A percentile compares a stretch with the other conserved stretches of the same genome.
Evolutionary conservation across 2,329 filamentous ascomycete genomes (phyloP).

Genomic region (Fusarium nelsonii): DNA sequence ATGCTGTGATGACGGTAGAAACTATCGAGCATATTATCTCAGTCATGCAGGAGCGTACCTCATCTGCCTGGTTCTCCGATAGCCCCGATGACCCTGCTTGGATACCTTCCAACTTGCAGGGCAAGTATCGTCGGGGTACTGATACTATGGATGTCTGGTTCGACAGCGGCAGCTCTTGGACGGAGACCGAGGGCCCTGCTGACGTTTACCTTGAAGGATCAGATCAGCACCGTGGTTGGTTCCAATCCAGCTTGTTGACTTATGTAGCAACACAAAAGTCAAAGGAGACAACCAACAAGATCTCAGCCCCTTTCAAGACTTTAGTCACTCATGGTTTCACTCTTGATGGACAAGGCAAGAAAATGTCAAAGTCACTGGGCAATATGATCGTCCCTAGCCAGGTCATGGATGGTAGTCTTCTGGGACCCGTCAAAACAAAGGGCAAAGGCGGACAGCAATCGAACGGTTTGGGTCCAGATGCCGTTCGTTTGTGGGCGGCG

Average conservation of each 20-base stretch:
- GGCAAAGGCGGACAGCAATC: slow-evolving; percentile 56
- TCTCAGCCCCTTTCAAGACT: slow-evolving; percentile 79
- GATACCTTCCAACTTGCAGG: slow-evolving; percentile 75
- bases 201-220: slow-evolving; percentile 95
- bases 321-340: slow-evolving; percentile 98
- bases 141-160: slow-evolving; percentile 99
- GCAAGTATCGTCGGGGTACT: slow-evolving; percentile 77
- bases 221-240: slow-evolving; percentile 98
- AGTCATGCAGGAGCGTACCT: slow-evolving; percentile 80
- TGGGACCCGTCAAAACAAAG: slow-evolving; percentile 76
- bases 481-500: slow-evolving; percentile 89
- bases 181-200: slow-evolving; percentile 67
- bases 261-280: slow-evolving; percentile 74
- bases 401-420: slow-evolving; percentile 85
- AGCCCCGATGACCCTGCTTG: slow-evolving; percentile 79
- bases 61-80: slow-evolving; percentile 97
- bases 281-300: slow-evolving; percentile 47
- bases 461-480: slow-evolving; percentile 86
- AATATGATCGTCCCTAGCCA: slow-evolving; percentile 85
- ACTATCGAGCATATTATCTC: slow-evolving; percentile 87
- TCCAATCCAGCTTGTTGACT: slow-evolving; percentile 94
- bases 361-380: slow-evolving; percentile 98
- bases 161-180: slow-evolving; percentile 97
- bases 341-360: slow-evolving; percentile 88
- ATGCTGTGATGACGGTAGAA: slow-evolving; percentile 82